Percentiles rank a stretch among this genome's conserved stretches.
phyloP scores from a whole-genome alignment of 1,284 basidiomycete species.

The Vanrija sp. region DNA sequence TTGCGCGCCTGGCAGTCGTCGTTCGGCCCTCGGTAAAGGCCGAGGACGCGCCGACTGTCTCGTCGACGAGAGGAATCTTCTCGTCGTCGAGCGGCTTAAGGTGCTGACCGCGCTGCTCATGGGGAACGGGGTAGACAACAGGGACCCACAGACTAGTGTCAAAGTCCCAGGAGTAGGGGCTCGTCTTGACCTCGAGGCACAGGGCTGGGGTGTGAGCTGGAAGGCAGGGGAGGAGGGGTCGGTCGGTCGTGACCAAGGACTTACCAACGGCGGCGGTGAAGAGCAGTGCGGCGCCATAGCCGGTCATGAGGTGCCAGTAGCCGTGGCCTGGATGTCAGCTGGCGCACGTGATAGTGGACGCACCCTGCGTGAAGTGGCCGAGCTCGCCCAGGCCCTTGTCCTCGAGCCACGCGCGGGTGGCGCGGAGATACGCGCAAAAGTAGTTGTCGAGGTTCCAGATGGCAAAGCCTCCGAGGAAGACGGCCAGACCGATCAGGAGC shows the following conservation, averaged over 20 bases:
- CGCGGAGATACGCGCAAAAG: slow-evolving; percentile 46
- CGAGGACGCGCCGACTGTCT: too few species aligned
- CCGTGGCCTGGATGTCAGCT: slow-evolving; percentile 41
- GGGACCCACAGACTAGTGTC: slow-evolving; percentile 24
- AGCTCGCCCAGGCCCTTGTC: slow-evolving; percentile 22
- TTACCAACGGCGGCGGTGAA: slow-evolving; percentile 47
- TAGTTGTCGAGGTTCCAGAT: slow-evolving; percentile 57
- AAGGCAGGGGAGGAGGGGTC: neutral
- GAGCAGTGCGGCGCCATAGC: slow-evolving; percentile 51
- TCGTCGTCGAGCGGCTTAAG: neutral
- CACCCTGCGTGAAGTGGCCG: slow-evolving; percentile 42
- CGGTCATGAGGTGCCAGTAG: slow-evolving; percentile 55
- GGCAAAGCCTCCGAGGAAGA: slow-evolving; percentile 50
- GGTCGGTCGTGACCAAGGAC: slow-evolving; percentile 11
- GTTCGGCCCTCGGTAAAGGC: too few species aligned
- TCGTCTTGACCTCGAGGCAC: slow-evolving; percentile 31
- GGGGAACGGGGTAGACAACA: slow-evolving; percentile 4
- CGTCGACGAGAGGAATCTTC: neutral
- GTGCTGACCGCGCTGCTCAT: neutral
- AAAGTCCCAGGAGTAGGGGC: slow-evolving; percentile 25
- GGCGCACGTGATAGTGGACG: slow-evolving; percentile 6
- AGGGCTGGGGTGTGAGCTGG: slow-evolving; percentile 19
- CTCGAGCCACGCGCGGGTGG: slow-evolving; percentile 14
- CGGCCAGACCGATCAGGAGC: slow-evolving; percentile 31
- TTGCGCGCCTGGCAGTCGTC: too few species aligned